A percentile compares a stretch with the other conserved stretches of the same genome.
These are phyloP conservation scores for Macrotyloma uniflorum DNA, from an alignment of 306 rosid species.

Conservation along the genomic window DNA sequence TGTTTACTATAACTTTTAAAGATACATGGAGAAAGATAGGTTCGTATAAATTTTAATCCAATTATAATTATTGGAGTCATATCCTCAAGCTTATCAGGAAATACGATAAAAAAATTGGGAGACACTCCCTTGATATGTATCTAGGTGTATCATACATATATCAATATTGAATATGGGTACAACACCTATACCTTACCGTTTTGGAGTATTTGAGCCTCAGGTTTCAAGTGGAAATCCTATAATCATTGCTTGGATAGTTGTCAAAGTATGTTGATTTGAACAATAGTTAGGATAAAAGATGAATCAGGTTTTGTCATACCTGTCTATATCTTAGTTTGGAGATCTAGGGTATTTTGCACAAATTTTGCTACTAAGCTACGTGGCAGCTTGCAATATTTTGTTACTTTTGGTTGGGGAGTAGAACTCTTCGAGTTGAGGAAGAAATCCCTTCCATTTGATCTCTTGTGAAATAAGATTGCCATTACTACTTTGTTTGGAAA, in stretches of 20 bases:
- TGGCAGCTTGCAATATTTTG: neutral
- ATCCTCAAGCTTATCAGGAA: neutral
- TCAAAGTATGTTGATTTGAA: constrained; percentile 11
- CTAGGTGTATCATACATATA: neutral
- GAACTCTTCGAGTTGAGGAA: constrained; percentile 3
- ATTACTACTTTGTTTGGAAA: neutral
- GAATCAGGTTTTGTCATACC: neutral
- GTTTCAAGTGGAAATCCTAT: neutral
- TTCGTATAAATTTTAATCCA: neutral
- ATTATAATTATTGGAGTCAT: neutral
- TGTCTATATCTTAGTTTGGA: neutral
- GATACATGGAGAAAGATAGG: neutral
- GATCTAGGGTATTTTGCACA: constrained; percentile 3
- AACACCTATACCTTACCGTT: neutral
- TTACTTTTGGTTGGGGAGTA: constrained; percentile 22
- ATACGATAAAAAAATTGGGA: neutral
- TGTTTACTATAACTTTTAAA: neutral
- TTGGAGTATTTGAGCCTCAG: neutral
- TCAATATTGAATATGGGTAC: neutral
- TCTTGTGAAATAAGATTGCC: neutral
- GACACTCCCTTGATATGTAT: neutral
- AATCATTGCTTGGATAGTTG: constrained; percentile 15
- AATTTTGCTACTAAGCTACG: neutral
- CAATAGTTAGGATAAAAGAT: constrained; percentile 15
- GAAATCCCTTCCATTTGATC: neutral